Conservation (phyloP, 2,329 filamentous ascomycete genomes). For the Niveomyces coronatus region DNA sequence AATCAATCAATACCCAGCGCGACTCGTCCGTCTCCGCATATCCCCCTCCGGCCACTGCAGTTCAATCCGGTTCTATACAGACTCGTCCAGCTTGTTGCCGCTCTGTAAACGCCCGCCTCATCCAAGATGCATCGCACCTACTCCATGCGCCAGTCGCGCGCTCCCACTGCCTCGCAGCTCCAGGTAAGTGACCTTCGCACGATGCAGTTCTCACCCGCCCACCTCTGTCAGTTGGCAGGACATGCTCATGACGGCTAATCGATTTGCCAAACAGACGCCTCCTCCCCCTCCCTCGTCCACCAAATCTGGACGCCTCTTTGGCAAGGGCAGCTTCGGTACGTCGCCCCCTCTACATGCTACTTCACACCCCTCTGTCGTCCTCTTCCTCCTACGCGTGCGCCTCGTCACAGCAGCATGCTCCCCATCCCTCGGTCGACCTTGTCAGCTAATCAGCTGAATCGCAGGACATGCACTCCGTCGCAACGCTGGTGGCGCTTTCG, state of each 20-base stretch:
- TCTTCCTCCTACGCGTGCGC: too few species aligned
- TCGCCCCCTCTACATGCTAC: constrained; percentile 15
- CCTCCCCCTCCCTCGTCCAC: constrained; percentile 86
- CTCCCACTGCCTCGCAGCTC: constrained; percentile 78
- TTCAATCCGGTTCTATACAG: neutral
- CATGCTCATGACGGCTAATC: constrained; percentile 8
- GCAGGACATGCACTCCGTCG: constrained; percentile 58
- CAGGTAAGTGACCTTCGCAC: constrained; percentile 33
- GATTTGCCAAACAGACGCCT: constrained; percentile 55
- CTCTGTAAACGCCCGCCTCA: constrained; percentile 5
- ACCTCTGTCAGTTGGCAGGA: too few species aligned
- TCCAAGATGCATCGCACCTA: constrained; percentile 90
- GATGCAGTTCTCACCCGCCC: neutral
- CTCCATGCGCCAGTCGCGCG: constrained; percentile 94
- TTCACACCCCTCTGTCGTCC: too few species aligned
- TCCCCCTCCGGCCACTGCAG: neutral
- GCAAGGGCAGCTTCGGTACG: constrained; percentile 76
- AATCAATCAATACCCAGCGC: constrained; percentile 4
- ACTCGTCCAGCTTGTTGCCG: neutral
- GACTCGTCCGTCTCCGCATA: neutral
- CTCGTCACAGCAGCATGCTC: too few species aligned
- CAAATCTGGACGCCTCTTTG: constrained; percentile 83
- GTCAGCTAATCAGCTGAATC: constrained; percentile 1
- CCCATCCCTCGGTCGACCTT: too few species aligned
- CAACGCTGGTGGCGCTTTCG: constrained; percentile 66